Evolutionary conservation across 352 stramenopile species (phyloP).

Genomic region (Pythium aphanidermatum): DNA sequence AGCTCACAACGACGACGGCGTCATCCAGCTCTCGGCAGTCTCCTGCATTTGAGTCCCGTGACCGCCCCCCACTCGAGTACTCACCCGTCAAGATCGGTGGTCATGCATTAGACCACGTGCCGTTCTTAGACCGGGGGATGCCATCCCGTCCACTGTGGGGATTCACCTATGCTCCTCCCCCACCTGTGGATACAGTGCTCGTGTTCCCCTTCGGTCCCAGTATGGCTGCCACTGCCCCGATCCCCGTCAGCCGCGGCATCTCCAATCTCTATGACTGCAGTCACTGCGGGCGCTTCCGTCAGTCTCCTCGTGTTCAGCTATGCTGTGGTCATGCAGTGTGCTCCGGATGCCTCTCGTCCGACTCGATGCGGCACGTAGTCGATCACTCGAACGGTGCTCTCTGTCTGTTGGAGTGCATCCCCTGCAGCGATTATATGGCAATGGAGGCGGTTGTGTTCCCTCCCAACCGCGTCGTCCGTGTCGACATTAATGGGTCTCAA

Average conservation of each 20-base stretch:
- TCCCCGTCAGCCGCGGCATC: slow-evolving; percentile 3
- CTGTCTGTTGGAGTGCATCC: slow-evolving; percentile 49
- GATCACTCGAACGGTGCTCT: slow-evolving; percentile 9
- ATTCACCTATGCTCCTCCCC: slow-evolving; percentile 15
- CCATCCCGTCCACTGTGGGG: slow-evolving; percentile 57
- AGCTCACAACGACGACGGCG: neutral
- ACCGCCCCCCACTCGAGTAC: slow-evolving; percentile 42
- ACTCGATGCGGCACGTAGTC: slow-evolving; percentile 33
- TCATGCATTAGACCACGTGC: slow-evolving; percentile 72
- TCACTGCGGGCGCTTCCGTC: slow-evolving; percentile 41
- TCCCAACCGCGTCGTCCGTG: slow-evolving; percentile 40
- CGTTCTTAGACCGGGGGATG: slow-evolving; percentile 48
- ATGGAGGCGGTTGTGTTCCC: slow-evolving; percentile 55
- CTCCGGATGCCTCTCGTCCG: slow-evolving; percentile 43
- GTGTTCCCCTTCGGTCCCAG: neutral
- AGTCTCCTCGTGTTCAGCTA: slow-evolving; percentile 54
- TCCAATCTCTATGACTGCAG: slow-evolving; percentile 59
- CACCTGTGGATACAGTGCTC: neutral
- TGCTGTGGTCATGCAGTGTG: slow-evolving; percentile 63
- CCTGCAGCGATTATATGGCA: slow-evolving; percentile 41
- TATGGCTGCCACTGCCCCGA: neutral
- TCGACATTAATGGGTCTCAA: too few relatives aligned
- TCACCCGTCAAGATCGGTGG: slow-evolving; percentile 70
- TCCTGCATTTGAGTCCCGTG: slow-evolving; percentile 27
- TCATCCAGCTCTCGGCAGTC: slow-evolving; percentile 18